These are phyloP conservation scores for Paralagenidium karlingii DNA, from an alignment of 352 stramenopile species.

Conservation along the genomic window DNA sequence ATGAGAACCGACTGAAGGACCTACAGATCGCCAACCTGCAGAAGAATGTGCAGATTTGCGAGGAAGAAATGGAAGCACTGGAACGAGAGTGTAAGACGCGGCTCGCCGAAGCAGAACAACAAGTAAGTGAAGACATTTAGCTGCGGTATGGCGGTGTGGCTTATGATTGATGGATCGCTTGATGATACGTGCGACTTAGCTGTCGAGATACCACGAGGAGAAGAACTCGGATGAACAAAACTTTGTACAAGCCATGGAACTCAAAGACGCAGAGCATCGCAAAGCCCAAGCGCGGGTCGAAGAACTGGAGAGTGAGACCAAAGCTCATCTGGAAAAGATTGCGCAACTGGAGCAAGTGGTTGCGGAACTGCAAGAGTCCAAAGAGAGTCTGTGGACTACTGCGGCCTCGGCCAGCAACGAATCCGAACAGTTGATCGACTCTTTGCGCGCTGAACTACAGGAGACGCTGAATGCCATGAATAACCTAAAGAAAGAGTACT, in stretches of 20 bases:
- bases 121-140: too few species aligned
- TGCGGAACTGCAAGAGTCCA: conserved; percentile 38
- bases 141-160: too few species aligned
- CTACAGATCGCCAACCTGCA: conserved; percentile 38
- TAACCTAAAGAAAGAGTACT: conserved; percentile 49
- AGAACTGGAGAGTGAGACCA: conserved; percentile 22
- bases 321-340: conserved; percentile 18
- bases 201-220: conserved; percentile 31
- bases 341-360: conserved; percentile 28
- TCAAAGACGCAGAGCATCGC: conserved; percentile 31
- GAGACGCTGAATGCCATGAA: conserved; percentile 44
- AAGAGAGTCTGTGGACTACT: conserved; percentile 54
- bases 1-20: conserved; percentile 46
- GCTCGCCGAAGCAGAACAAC: too few species aligned
- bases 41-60: conserved; percentile 43
- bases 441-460: conserved; percentile 46
- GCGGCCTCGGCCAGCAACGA: conserved; percentile 53
- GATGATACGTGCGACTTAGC: too few species aligned
- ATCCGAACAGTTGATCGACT: conserved; percentile 43
- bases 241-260: conserved; percentile 53
- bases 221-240: conserved; percentile 59
- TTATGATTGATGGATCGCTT: too few species aligned
- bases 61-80: conserved; percentile 67
- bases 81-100: conserved; percentile 63
- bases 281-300: conserved; percentile 29